Conservation (phyloP, 345 rosid species). For the Angophora floribunda region DNA sequence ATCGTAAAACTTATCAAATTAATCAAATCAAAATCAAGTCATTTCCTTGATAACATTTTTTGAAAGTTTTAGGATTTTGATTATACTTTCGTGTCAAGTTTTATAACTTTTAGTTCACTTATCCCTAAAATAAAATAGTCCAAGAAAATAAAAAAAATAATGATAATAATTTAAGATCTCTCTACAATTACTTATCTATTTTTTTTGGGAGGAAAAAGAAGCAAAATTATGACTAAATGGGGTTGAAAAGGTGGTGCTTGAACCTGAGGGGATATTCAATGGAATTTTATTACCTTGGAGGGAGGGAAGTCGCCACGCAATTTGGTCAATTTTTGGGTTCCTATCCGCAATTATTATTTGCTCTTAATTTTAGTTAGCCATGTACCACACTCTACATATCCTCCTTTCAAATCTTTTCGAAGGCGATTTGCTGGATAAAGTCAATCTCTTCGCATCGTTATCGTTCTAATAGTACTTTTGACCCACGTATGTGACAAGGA, state of each 20-base stretch:
- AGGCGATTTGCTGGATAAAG: neutral
- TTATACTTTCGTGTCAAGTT: no score
- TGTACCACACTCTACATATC: neutral
- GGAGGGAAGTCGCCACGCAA: neutral
- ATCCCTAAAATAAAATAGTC: no score
- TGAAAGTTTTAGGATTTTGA: no score
- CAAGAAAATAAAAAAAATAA: neutral
- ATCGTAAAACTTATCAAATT: no score
- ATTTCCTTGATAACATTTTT: no score
- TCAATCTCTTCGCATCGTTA: neutral
- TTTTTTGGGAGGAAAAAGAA: neutral
- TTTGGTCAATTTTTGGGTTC: neutral
- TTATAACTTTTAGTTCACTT: no score
- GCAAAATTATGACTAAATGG: neutral
- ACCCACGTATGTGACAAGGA: neutral
- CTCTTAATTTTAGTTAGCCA: neutral
- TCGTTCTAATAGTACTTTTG: neutral
- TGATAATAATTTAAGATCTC: neutral
- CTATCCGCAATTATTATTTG: neutral
- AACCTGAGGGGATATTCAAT: neutral
- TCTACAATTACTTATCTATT: neutral
- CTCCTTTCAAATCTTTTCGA: neutral
- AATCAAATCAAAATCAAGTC: no score
- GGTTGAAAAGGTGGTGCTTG: neutral
- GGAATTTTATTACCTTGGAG: neutral